phyloP scores from a whole-genome alignment of 768 basidiomycete genomes.

The Suillus placidus region DNA sequence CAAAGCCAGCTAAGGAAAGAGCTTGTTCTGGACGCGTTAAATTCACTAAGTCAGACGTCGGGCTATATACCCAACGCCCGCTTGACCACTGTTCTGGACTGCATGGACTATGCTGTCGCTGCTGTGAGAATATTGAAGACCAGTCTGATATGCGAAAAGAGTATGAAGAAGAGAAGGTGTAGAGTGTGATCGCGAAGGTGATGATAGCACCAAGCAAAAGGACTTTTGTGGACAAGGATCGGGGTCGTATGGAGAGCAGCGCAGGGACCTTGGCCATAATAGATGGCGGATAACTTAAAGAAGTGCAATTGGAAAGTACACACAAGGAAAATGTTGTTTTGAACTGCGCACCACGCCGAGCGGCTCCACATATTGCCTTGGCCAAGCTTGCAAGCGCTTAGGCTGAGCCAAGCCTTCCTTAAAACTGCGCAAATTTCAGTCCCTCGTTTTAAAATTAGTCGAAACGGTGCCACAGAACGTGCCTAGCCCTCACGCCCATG shows the following conservation, averaged over 20 bases:
- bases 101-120: conserved; percentile 34
- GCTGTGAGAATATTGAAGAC: conserved; percentile 27
- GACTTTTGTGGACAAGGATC: conserved; percentile 25
- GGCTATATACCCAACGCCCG: conserved; percentile 46
- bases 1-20: conserved; percentile 55
- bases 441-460: no score
- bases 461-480: no score
- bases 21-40: conserved; percentile 48
- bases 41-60: conserved; percentile 35
- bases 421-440: background rate
- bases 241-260: conserved; percentile 23
- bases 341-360: background rate
- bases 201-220: conserved; percentile 30
- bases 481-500: no score
- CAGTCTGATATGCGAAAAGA: conserved; percentile 22
- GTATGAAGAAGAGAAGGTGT: conserved; percentile 30
- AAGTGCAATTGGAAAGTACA: background rate
- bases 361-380: background rate
- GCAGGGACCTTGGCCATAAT: conserved; percentile 14
- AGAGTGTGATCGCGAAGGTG: conserved; percentile 30
- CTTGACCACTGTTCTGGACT: conserved; percentile 37
- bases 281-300: background rate
- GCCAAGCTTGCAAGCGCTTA: background rate
- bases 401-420: background rate
- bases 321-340: background rate